Conservation (phyloP, 768 basidiomycete species). For the Suillus occidentalis region DNA sequence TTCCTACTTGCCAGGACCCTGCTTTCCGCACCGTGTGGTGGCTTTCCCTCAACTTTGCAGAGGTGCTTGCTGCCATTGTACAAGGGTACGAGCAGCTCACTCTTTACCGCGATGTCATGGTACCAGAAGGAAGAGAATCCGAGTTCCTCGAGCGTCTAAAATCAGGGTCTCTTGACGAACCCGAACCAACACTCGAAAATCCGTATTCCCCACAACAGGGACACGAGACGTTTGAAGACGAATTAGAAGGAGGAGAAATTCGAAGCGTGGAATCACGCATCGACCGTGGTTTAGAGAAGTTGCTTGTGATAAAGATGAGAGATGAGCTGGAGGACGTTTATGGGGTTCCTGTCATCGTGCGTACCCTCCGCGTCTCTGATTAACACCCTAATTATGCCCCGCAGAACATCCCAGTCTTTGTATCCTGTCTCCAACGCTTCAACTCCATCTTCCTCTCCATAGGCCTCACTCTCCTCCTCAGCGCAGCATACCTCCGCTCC, state of each 20-base stretch:
- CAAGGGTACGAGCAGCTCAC: conserved; percentile 72
- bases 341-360: conserved; percentile 75
- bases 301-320: conserved; percentile 60
- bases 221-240: conserved; percentile 12
- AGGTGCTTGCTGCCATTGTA: conserved; percentile 59
- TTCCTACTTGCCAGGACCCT: conserved; percentile 53
- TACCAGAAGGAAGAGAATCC: conserved; percentile 42
- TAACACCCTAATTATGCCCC: neutral
- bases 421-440: conserved; percentile 74
- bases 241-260: conserved; percentile 12
- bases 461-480: conserved; percentile 53
- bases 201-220: conserved; percentile 1
- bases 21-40: conserved; percentile 75
- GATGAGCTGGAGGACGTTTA: conserved; percentile 81
- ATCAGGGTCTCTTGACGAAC: conserved; percentile 5
- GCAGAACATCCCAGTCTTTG: conserved; percentile 72
- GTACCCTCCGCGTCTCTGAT: conserved; percentile 30
- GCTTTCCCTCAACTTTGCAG: conserved; percentile 69
- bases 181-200: conserved; percentile 7
- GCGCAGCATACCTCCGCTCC: conserved; percentile 61
- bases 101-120: conserved; percentile 69
- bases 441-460: conserved; percentile 72
- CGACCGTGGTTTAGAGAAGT: conserved; percentile 65
- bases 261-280: conserved; percentile 40
- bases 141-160: conserved; percentile 37